phyloP scores from a whole-genome alignment of 768 basidiomycete species.

The Trametopsis cervina region DNA sequence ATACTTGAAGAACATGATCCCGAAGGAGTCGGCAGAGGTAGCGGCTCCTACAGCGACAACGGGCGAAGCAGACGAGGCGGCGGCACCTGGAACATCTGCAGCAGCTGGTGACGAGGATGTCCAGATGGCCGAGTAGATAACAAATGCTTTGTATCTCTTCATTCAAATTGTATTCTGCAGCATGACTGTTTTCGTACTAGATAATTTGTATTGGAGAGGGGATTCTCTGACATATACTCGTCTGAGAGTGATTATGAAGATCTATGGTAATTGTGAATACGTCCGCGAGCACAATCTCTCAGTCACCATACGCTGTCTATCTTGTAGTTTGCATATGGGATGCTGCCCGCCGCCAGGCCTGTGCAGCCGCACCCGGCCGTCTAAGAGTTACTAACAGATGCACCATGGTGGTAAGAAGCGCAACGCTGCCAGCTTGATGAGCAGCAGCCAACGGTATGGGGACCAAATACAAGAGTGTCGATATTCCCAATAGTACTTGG shows the following conservation, averaged over 20 bases:
- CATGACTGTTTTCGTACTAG: no score
- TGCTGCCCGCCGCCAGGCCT: conserved; percentile 43
- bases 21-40: conserved; percentile 48
- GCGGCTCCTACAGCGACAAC: conserved; percentile 31
- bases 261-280: no score
- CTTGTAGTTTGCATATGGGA: background rate
- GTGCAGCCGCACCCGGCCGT: conserved; percentile 59
- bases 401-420: conserved; percentile 76
- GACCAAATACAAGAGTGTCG: conserved; percentile 87
- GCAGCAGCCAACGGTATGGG: conserved; percentile 88
- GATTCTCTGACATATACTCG: no score
- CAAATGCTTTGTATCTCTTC: background rate
- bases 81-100: conserved; percentile 24
- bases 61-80: conserved; percentile 56
- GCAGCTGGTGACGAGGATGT: conserved; percentile 65
- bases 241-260: no score
- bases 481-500: conserved; percentile 71
- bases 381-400: conserved; percentile 70
- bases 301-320: background rate
- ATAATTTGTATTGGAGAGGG: no score
- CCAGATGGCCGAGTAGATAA: conserved; percentile 67
- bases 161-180: background rate
- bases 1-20: conserved; percentile 74
- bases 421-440: conserved; percentile 93
- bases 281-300: no score